phyloP scores from a whole-genome alignment of 1,139 yeast species.

The Groenewaldozyma auringiensis region DNA sequence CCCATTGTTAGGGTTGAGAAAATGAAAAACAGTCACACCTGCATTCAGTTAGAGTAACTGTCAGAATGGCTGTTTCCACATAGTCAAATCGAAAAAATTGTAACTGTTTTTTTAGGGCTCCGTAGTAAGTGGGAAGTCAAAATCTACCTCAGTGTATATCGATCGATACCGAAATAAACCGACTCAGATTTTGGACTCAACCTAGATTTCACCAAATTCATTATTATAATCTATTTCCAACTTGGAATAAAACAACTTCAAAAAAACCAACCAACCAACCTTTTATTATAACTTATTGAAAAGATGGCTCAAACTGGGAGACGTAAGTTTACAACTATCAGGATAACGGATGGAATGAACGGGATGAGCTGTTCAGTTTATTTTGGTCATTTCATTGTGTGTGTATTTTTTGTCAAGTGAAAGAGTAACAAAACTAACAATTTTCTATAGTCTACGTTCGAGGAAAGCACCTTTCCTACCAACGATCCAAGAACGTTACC shows the following conservation, averaged over 20 bases:
- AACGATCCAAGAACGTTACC: conserved; percentile 97
- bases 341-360: not conserved
- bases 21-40: not conserved
- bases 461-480: conserved; percentile 99
- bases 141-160: no score
- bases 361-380: no score
- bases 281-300: not conserved
- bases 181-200: not conserved
- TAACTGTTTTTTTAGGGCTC: not conserved
- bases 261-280: not conserved
- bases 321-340: conserved; percentile 7
- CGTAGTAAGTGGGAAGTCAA: not conserved
- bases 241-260: not conserved
- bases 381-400: no score
- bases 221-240: not conserved
- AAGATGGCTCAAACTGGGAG: conserved; percentile 8
- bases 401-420: no score
- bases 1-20: not conserved
- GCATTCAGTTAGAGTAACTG: not conserved
- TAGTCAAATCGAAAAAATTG: no score
- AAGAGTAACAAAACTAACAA: not conserved
- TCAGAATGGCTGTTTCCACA: not conserved
- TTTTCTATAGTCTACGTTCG: conserved; percentile 79
- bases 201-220: no score
- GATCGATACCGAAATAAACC: not conserved